Conservation (phyloP, 768 basidiomycete species). For the Collybia mongolica region DNA sequence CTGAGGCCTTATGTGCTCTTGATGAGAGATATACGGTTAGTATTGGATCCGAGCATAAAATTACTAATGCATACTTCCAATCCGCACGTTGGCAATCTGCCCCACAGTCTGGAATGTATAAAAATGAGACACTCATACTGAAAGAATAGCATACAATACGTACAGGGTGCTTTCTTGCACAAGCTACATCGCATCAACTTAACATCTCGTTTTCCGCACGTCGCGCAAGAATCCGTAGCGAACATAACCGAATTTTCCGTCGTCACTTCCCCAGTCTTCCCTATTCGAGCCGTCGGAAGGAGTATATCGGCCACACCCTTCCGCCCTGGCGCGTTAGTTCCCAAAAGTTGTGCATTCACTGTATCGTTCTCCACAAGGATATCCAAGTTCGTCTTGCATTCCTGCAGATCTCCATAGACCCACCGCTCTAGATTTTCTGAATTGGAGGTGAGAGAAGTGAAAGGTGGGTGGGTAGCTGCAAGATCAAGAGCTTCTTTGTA, state of each 20-base stretch:
- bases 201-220: conserved; percentile 24
- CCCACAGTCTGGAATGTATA: conserved; percentile 17
- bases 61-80: conserved; percentile 17
- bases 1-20: too few relatives aligned
- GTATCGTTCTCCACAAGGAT: conserved; percentile 22
- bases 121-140: neutral
- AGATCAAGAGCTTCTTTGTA: conserved; percentile 29
- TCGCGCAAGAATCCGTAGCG: conserved; percentile 27
- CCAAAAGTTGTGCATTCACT: conserved; percentile 13
- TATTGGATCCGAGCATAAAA: too few relatives aligned
- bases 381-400: conserved; percentile 21
- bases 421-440: conserved; percentile 20
- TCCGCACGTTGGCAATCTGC: conserved; percentile 22
- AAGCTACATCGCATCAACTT: conserved; percentile 23
- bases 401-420: conserved; percentile 17
- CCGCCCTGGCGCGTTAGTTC: conserved; percentile 11
- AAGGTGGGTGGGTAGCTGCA: conserved; percentile 21
- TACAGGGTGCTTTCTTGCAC: conserved; percentile 26
- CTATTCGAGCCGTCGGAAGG: conserved; percentile 15
- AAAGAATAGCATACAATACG: conserved; percentile 7
- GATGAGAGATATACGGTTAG: too few relatives aligned
- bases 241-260: conserved; percentile 16
- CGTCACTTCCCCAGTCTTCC: conserved; percentile 14
- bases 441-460: conserved; percentile 10
- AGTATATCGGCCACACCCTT: conserved; percentile 19